These are phyloP conservation scores for Gautieria morchelliformis DNA, from an alignment of 768 basidiomycete species.

Conservation along the genomic window DNA sequence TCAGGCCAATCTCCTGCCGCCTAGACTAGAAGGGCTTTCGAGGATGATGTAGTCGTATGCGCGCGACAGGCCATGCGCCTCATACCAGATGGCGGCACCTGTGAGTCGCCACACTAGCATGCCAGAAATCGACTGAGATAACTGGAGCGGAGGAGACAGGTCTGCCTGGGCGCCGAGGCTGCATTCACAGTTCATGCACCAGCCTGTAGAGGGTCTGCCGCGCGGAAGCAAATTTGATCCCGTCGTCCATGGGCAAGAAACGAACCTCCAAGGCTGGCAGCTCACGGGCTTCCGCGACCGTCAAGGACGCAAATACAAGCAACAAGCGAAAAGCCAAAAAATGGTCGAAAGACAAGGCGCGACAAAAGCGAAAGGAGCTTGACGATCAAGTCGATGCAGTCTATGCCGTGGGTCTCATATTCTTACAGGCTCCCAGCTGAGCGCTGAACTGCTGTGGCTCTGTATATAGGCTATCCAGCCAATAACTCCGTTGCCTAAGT, in stretches of 20 bases:
- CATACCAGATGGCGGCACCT: not conserved
- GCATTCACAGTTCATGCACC: no score
- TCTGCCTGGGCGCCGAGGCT: no score
- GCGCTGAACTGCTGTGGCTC: not conserved
- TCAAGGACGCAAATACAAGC: not conserved
- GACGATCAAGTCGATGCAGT: not conserved
- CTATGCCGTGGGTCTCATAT: not conserved
- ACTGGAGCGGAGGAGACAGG: no score
- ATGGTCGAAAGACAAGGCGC: slow-evolving; percentile 1
- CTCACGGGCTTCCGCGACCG: not conserved
- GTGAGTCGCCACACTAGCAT: not conserved
- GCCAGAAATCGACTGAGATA: no score
- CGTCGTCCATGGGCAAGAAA: not conserved
- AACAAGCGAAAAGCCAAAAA: not conserved
- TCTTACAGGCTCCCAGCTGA: not conserved
- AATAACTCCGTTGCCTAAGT: not conserved
- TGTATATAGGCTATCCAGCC: not conserved
- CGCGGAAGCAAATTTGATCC: no score
- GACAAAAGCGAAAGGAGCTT: not conserved
- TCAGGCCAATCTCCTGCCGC: no score
- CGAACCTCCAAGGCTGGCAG: not conserved
- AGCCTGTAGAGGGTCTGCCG: no score
- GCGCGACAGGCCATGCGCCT: not conserved
- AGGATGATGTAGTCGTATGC: no score
- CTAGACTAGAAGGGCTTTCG: no score